Evolutionary conservation across 2,329 filamentous ascomycete genomes (phyloP).

Genomic region (Colletotrichum aenigma): DNA sequence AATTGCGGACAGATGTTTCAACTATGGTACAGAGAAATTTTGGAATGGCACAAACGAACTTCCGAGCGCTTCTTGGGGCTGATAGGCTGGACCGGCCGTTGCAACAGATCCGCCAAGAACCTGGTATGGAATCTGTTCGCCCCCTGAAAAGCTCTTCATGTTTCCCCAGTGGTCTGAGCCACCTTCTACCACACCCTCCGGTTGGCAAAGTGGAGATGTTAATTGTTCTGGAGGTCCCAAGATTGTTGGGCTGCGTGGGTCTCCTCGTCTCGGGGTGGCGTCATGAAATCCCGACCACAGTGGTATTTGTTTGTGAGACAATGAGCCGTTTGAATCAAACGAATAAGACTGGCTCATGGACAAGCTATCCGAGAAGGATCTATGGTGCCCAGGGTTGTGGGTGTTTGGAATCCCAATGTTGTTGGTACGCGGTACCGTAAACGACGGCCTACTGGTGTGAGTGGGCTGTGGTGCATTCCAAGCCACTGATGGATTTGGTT

Average conservation of each 20-base stretch:
- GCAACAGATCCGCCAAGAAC: background rate
- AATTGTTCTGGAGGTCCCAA: background rate
- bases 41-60: constrained; percentile 1
- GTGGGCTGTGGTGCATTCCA: background rate
- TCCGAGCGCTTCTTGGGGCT: background rate
- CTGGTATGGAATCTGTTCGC: background rate
- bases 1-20: background rate
- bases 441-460: background rate
- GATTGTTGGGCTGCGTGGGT: background rate
- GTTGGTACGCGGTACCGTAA: background rate
- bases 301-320: background rate
- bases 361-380: constrained; percentile 7
- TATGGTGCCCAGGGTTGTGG: background rate
- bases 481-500: background rate
- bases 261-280: background rate
- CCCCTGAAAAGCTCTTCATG: background rate
- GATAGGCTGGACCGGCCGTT: background rate
- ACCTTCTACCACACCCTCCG: background rate
- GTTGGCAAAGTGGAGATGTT: background rate
- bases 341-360: constrained; percentile 1
- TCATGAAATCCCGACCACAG: constrained; percentile 1
- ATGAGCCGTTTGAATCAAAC: background rate
- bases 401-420: background rate
- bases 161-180: background rate
- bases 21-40: constrained; percentile 15